These are phyloP conservation scores for Macroventuria anomochaeta DNA, from an alignment of 2,329 filamentous ascomycete genomes.

Conservation along the genomic window DNA sequence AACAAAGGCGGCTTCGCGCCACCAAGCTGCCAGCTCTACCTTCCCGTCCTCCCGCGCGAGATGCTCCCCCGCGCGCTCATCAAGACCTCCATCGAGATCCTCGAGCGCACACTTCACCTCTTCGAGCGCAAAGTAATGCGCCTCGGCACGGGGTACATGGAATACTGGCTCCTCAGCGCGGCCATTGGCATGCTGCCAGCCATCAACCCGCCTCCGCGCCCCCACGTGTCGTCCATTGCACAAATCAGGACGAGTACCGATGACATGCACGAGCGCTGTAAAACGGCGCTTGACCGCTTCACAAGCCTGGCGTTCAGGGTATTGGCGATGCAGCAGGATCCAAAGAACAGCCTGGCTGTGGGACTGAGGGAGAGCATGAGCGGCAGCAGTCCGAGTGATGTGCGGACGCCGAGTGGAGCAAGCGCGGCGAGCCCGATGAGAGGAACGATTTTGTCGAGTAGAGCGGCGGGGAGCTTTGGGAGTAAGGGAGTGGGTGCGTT, in stretches of 20 bases:
- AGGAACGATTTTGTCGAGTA: conserved; percentile 13
- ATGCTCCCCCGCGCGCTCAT: conserved; percentile 39
- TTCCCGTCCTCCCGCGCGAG: conserved; percentile 32
- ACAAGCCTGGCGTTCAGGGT: conserved; percentile 37
- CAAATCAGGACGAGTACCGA: conserved; percentile 21
- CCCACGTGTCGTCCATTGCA: conserved; percentile 22
- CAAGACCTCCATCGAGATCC: conserved; percentile 34
- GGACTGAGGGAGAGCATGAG: conserved; percentile 30
- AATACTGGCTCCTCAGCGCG: conserved; percentile 44
- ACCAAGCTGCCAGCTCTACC: conserved; percentile 12
- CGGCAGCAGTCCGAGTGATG: conserved; percentile 5
- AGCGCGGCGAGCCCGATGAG: neutral
- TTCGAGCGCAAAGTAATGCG: conserved; percentile 46
- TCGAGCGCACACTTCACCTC: conserved; percentile 37
- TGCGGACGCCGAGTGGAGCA: conserved; percentile 3
- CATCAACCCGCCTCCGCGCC: conserved; percentile 15
- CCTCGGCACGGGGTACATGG: conserved; percentile 46
- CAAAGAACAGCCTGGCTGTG: conserved; percentile 27
- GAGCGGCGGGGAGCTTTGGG: conserved; percentile 10
- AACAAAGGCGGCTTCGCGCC: conserved; percentile 11
- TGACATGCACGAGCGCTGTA: conserved; percentile 32
- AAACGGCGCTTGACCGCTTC: conserved; percentile 37
- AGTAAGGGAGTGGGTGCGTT: conserved; percentile 6
- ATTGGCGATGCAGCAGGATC: conserved; percentile 41
- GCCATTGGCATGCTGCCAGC: conserved; percentile 41